These are phyloP conservation scores for Agaricus subrufescens DNA, from an alignment of 768 basidiomycete genomes.

Conservation along the genomic window DNA sequence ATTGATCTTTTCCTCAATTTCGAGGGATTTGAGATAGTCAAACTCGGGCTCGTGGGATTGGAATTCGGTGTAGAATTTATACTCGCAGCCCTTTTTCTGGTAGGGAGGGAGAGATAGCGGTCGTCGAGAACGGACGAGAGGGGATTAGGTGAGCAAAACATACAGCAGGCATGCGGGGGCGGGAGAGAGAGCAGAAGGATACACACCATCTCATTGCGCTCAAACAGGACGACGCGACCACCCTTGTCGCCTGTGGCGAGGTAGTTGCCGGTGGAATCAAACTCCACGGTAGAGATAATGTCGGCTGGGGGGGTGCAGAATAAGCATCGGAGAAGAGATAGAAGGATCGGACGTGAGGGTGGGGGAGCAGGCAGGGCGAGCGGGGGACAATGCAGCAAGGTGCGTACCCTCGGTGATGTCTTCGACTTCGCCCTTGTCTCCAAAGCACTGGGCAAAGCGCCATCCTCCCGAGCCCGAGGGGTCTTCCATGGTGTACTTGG, in stretches of 20 bases:
- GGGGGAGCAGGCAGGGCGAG: background rate
- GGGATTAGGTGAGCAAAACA: background rate
- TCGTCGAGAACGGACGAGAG: constrained; percentile 3
- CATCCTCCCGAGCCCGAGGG: constrained; percentile 87
- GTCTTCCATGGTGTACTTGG: constrained; percentile 60
- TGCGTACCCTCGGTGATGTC: constrained; percentile 95
- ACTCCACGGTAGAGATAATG: constrained; percentile 99
- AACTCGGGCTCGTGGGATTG: constrained; percentile 99
- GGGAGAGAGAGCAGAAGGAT: constrained; percentile 14
- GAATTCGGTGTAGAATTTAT: constrained; percentile 99
- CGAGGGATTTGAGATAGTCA: constrained; percentile 98
- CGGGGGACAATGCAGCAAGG: constrained; percentile 2
- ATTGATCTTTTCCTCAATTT: constrained; percentile 99
- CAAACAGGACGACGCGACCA: constrained; percentile 96
- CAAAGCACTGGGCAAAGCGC: constrained; percentile 99
- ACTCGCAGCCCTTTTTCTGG: constrained; percentile 99
- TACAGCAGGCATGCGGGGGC: constrained; percentile 13
- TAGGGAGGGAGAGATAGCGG: constrained; percentile 12
- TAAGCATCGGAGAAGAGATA: background rate
- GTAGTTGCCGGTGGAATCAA: constrained; percentile 98
- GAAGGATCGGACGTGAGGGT: constrained; percentile 1
- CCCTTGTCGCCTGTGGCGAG: constrained; percentile 99
- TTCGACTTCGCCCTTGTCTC: constrained; percentile 99
- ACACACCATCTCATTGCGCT: constrained; percentile 91
- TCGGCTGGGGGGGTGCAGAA: constrained; percentile 63